Evolutionary conservation across 441 rosid genomes (phyloP).

Genomic region (Erysimum cheiri): DNA sequence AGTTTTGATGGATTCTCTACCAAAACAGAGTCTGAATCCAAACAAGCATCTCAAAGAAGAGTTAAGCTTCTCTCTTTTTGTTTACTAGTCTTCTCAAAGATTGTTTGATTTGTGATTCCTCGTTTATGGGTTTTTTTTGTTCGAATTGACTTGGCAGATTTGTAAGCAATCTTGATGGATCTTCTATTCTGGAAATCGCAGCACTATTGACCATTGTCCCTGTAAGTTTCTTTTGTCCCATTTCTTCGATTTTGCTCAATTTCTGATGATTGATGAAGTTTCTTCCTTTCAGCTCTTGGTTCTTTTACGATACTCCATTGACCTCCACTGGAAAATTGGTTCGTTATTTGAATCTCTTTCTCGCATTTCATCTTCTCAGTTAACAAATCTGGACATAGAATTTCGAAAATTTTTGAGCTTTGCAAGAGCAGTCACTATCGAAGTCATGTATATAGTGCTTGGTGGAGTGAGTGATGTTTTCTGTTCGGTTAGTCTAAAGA

Average conservation of each 20-base stretch:
- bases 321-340: constrained; percentile 50
- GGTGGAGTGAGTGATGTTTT: background rate
- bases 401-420: constrained; percentile 15
- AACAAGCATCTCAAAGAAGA: constrained; percentile 84
- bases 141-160: constrained; percentile 53
- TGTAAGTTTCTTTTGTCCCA: constrained; percentile 43
- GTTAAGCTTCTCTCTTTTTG: constrained; percentile 44
- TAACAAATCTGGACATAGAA: background rate
- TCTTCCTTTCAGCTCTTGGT: constrained; percentile 61
- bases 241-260: constrained; percentile 3
- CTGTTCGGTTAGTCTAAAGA: constrained; percentile 22
- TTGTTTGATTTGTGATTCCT: constrained; percentile 20
- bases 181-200: constrained; percentile 76
- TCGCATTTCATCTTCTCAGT: constrained; percentile 2
- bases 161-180: constrained; percentile 84
- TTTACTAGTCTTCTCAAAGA: background rate
- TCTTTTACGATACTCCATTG: constrained; percentile 60
- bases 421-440: background rate
- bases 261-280: background rate
- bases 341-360: constrained; percentile 12
- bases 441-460: background rate
- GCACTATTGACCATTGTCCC: constrained; percentile 66
- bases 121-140: background rate
- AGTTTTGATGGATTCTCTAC: constrained; percentile 44
- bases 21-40: constrained; percentile 58